These are phyloP conservation scores for Geranomyces michiganensis DNA, from an alignment of 192 early-diverging fungal species.

Conservation along the genomic window DNA sequence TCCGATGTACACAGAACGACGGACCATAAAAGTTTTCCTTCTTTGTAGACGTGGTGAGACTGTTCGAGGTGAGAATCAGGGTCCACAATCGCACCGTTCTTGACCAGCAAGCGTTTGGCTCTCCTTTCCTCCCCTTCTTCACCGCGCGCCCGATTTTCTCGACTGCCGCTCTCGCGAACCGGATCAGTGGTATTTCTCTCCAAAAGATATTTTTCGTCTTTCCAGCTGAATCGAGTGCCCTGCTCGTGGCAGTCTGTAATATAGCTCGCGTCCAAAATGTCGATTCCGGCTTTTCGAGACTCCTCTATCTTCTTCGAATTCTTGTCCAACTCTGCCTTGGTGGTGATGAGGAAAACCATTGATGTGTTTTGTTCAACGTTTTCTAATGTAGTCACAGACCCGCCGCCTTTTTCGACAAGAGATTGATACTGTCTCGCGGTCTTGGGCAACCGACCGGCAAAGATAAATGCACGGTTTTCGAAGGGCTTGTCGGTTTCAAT, in stretches of 20 bases:
- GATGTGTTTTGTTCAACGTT: no score
- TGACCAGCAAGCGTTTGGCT: constrained; percentile 25
- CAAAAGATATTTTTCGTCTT: constrained; percentile 17
- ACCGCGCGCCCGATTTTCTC: background rate
- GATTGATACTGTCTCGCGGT: constrained; percentile 4
- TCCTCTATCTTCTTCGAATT: background rate
- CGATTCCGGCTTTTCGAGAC: background rate
- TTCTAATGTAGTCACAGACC: background rate
- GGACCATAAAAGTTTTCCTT: constrained; percentile 3
- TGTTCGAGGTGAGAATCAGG: constrained; percentile 12
- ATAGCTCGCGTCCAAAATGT: constrained; percentile 25
- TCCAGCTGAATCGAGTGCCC: constrained; percentile 5
- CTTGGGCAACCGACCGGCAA: constrained; percentile 17
- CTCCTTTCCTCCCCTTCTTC: background rate
- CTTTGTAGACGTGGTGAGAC: constrained; percentile 22
- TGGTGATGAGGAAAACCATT: background rate
- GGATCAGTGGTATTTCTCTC: background rate
- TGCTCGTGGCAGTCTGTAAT: constrained; percentile 28
- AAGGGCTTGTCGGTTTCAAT: constrained; percentile 28
- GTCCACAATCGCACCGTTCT: constrained; percentile 26
- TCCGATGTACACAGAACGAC: constrained; percentile 21
- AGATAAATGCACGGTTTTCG: constrained; percentile 4
- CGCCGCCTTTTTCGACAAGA: constrained; percentile 19
- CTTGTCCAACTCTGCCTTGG: background rate
- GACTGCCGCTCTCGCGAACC: no score